Percentiles rank a stretch among this genome's conserved stretches.
Conservation (phyloP, 805 yeast genomes). For the Yarrowia bubula region DNA sequence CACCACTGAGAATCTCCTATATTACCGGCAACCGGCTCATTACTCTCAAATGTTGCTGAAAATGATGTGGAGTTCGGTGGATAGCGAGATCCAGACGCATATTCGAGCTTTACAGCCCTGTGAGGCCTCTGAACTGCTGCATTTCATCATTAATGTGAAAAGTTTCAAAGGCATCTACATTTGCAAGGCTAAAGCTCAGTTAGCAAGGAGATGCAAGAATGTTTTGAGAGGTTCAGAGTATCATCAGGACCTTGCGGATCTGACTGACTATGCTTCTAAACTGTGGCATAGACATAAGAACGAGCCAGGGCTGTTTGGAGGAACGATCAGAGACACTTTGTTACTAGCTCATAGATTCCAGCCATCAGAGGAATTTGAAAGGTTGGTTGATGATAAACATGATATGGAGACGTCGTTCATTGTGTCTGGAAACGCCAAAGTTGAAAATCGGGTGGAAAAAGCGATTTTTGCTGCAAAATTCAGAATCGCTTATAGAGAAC, state of each 20-base stretch:
- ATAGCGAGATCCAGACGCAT: conserved; percentile 24
- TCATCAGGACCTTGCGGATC: conserved; percentile 3
- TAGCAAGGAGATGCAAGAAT: conserved; percentile 2
- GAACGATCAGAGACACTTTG: not conserved
- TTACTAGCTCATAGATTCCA: not conserved
- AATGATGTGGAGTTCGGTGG: conserved; percentile 13
- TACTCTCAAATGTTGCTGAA: conserved; percentile 15
- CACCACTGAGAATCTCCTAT: not conserved
- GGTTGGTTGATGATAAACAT: not conserved
- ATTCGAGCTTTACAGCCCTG: conserved; percentile 1
- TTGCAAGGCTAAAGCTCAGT: conserved; percentile 21
- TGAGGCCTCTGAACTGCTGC: conserved; percentile 17
- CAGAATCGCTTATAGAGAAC: not conserved
- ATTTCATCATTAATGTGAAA: conserved; percentile 15
- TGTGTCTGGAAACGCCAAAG: not conserved
- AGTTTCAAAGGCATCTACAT: conserved; percentile 18
- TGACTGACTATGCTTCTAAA: conserved; percentile 11
- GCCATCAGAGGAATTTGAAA: not conserved
- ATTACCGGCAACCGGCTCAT: conserved; percentile 15
- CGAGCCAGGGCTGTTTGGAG: conserved; percentile 2
- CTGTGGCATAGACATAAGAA: conserved; percentile 8
- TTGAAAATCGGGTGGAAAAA: not conserved
- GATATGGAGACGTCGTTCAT: conserved; percentile 1
- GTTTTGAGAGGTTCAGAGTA: conserved; percentile 14
- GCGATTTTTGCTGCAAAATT: not conserved